These are phyloP conservation scores for Linum lewisii DNA, from an alignment of 345 rosid genomes.

Conservation along the genomic window DNA sequence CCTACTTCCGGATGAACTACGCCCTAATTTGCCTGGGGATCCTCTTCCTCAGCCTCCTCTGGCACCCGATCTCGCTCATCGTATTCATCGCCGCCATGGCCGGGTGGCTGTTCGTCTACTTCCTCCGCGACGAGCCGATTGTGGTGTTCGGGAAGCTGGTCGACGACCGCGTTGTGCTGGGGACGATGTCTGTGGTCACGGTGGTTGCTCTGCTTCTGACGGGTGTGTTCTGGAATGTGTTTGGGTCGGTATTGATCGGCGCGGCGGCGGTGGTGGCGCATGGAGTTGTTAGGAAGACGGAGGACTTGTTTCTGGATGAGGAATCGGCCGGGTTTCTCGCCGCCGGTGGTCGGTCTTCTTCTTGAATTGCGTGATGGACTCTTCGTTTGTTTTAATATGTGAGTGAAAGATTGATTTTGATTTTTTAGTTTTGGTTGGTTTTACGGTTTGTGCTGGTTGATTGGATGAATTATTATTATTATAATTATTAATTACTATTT, in stretches of 20 bases:
- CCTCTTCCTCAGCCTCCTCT: constrained; percentile 58
- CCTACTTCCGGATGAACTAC: constrained; percentile 62
- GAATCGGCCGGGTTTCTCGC: constrained; percentile 33
- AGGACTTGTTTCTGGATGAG: constrained; percentile 52
- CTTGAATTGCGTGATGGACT: constrained; percentile 11
- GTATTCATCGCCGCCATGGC: constrained; percentile 48
- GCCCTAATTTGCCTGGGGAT: constrained; percentile 40
- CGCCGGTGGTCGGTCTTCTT: constrained; percentile 19
- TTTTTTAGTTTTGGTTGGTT: too few relatives aligned
- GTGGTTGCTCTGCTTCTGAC: constrained; percentile 56
- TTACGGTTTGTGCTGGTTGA: too few relatives aligned
- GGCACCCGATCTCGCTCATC: constrained; percentile 79
- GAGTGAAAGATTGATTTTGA: too few relatives aligned
- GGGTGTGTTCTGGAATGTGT: constrained; percentile 41
- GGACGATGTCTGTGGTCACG: constrained; percentile 42
- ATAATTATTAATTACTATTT: too few relatives aligned
- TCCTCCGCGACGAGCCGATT: constrained; percentile 68
- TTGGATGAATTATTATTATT: too few relatives aligned
- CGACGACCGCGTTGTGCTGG: constrained; percentile 52
- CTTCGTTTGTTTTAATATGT: neutral
- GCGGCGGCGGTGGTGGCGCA: constrained; percentile 47
- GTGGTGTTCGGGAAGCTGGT: constrained; percentile 37
- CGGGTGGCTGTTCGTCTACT: constrained; percentile 69
- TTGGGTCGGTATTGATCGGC: constrained; percentile 44
- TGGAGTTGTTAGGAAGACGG: constrained; percentile 51